A percentile compares a stretch with the other conserved stretches of the same genome.
Evolutionary conservation across 2,329 filamentous ascomycete species (phyloP).

Genomic region (Alternaria arbusti): DNA sequence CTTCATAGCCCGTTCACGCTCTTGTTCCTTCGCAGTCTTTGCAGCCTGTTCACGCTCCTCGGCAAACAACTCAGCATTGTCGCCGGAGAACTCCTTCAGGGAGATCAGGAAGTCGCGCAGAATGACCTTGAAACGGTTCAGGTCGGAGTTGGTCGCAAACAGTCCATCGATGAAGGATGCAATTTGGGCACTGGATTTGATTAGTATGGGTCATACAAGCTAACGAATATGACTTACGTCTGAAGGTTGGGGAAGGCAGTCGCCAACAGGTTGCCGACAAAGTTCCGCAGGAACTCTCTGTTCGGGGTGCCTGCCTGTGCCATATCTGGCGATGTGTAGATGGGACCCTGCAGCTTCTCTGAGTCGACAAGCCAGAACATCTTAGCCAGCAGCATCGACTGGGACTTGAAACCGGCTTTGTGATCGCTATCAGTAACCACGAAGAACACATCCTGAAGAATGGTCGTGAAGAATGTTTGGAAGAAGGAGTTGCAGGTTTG

Average conservation of each 20-base stretch:
- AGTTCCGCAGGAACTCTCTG: constrained; percentile 86
- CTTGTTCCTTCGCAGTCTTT: constrained; percentile 81
- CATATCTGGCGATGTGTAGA: constrained; percentile 80
- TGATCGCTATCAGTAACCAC: constrained; percentile 97
- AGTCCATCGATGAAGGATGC: constrained; percentile 87
- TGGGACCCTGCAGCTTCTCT: constrained; percentile 89
- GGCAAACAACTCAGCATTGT: constrained; percentile 91
- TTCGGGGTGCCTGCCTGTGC: constrained; percentile 84
- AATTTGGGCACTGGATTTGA: constrained; percentile 75
- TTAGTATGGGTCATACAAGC: neutral
- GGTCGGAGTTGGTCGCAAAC: constrained; percentile 85
- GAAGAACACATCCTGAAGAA: constrained; percentile 97
- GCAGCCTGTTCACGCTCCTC: constrained; percentile 95
- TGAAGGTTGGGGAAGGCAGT: constrained; percentile 95
- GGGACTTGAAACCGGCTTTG: constrained; percentile 98
- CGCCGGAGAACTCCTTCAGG: constrained; percentile 93
- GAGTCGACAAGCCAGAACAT: constrained; percentile 95
- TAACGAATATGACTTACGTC: constrained; percentile 64
- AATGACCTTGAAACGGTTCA: constrained; percentile 94
- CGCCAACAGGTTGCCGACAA: constrained; percentile 82
- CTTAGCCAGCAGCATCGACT: constrained; percentile 89
- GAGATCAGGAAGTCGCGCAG: constrained; percentile 97
- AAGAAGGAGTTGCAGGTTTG: constrained; percentile 94
- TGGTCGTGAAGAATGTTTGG: constrained; percentile 94
- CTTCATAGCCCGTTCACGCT: constrained; percentile 91